Evolutionary conservation across 2,329 filamentous ascomycete species (phyloP).

Genomic region (Claviceps pazoutovae): DNA sequence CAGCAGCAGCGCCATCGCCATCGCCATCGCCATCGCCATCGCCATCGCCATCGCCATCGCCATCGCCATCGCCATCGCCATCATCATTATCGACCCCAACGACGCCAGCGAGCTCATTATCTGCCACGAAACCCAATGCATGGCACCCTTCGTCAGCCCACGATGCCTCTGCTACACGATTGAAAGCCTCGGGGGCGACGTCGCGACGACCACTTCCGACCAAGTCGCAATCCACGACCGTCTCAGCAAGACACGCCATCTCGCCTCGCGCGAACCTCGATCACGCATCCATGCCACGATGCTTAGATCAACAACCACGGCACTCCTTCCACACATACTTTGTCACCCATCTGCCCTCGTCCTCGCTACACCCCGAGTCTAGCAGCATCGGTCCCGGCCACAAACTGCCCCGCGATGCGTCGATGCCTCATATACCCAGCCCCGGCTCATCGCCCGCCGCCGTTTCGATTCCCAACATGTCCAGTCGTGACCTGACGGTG

Average conservation of each 20-base stretch:
- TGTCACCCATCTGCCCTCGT: slow-evolving; percentile 86
- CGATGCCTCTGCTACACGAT: not conserved
- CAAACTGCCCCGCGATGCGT: slow-evolving; percentile 74
- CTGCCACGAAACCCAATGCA: not conserved
- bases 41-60: too few relatives aligned
- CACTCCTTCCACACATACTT: slow-evolving; percentile 83
- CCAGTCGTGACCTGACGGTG: slow-evolving; percentile 68
- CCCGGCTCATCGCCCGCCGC: slow-evolving; percentile 41
- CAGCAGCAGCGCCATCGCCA: not conserved
- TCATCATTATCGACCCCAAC: not conserved
- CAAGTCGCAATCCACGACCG: not conserved
- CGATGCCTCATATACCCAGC: slow-evolving; percentile 56
- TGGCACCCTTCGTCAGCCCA: not conserved
- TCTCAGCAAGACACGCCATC: not conserved
- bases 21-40: slow-evolving; percentile 2
- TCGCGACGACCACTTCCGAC: not conserved
- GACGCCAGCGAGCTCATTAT: not conserved
- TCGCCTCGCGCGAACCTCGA: slow-evolving; percentile 1
- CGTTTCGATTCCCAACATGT: slow-evolving; percentile 44
- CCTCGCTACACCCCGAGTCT: slow-evolving; percentile 81
- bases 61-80: not conserved
- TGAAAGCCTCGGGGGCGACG: not conserved
- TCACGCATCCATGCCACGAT: not conserved
- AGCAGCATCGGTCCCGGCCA: slow-evolving; percentile 53
- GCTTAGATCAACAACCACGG: slow-evolving; percentile 4